These are phyloP conservation scores for Elaeagnus macrophylla DNA, from an alignment of 306 rosid genomes.

Conservation along the genomic window DNA sequence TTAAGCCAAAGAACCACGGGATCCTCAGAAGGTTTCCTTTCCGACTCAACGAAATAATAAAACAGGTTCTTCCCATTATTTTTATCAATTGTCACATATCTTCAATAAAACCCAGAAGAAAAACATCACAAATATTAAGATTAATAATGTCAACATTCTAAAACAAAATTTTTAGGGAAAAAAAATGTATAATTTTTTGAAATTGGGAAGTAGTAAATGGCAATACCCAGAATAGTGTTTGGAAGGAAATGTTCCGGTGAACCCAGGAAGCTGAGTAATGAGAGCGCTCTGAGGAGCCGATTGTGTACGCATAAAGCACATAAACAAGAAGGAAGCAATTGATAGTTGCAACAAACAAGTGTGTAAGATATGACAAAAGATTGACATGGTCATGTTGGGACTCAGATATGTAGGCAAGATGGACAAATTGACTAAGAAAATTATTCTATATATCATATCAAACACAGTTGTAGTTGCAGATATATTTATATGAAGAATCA, in stretches of 20 bases:
- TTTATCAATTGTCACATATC: constrained; percentile 37
- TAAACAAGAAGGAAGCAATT: constrained; percentile 1
- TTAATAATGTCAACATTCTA: background rate
- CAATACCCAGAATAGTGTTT: constrained; percentile 42
- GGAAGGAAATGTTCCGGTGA: constrained; percentile 35
- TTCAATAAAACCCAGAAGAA: constrained; percentile 14
- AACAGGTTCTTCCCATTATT: constrained; percentile 58
- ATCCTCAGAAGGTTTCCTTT: constrained; percentile 65
- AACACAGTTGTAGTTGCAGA: background rate
- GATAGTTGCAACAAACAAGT: background rate
- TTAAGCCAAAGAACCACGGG: constrained; percentile 97
- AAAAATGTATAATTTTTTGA: too few species aligned
- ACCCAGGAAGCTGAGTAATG: constrained; percentile 36
- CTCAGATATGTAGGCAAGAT: background rate
- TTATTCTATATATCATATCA: background rate
- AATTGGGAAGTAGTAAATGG: background rate
- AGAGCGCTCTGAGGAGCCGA: constrained; percentile 37
- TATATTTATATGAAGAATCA: background rate
- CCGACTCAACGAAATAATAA: constrained; percentile 72
- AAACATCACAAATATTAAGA: constrained; percentile 1
- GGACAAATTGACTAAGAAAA: background rate
- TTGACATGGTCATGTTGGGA: constrained; percentile 13
- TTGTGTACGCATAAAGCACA: constrained; percentile 12
- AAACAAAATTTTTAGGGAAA: background rate
- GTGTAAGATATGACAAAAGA: constrained; percentile 3